Base-by-base conservation (phyloP, 768 basidiomycete species). In the Mycena vitilis region DNA sequence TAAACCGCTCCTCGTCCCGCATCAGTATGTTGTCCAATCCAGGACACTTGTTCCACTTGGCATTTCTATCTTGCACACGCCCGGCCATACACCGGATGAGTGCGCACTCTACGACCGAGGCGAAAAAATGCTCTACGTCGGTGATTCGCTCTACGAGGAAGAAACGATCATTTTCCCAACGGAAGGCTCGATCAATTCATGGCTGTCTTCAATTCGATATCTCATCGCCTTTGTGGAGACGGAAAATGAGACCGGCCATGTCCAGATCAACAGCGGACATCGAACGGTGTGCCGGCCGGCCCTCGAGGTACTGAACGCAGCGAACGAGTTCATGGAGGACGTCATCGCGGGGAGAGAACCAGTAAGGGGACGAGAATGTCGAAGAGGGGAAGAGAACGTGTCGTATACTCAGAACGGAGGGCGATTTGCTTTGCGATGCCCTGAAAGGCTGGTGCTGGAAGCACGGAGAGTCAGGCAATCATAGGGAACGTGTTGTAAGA, bases 21-120 rank as follows among this genome's bases (percentile, higher is more conserved):
- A 89, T 70, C 75, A 75, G 20, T 68, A 83, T 60, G 64, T 63
- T 22, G 76, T 87, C 63, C 69, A 71, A 6, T 76, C 78, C 37
- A 66, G 13, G 51, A 72, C 40, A 54, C 60, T 70, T 22, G 58
- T 74, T 5, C 69, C 79, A 0, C 75, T 85, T 0, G 82, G 81
- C 1, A 69, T 89, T 30, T 79, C 68, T 3, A 77, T 87, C 63
- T 77, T 88, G 62, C 88, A 89, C 67, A 87, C 86, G 0, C 87
- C 87, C 0, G 87, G 88, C 34, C 88, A 89, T 65, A 88, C 85
- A 0, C 88, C 87, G 2, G 88, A 89, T 76, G 84, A 87, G 70
- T 75, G 88, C n/a, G 87, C 86, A 0, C 69, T 88, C 5, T 89
- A 86, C 77, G 85, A 88, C 62, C 76, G 74, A 15, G 73, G 68